Evolutionary conservation across 345 rosid genomes (phyloP).

Genomic region (Combretum micranthum): DNA sequence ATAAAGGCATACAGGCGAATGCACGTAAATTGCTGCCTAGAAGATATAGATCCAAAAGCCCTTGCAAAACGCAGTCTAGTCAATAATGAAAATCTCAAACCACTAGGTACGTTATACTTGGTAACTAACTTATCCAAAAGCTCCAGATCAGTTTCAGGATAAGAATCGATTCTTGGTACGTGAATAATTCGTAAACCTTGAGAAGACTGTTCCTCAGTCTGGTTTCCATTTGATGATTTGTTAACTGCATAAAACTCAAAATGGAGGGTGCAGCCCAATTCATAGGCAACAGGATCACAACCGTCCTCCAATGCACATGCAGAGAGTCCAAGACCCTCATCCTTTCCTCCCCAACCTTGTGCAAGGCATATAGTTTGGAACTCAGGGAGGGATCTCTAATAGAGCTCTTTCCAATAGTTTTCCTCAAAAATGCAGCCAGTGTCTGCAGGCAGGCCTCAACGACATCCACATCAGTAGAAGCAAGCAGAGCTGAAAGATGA

Average conservation of each 20-base stretch:
- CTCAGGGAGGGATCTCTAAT: conserved; percentile 71
- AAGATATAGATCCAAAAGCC: conserved; percentile 69
- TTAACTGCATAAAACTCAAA: conserved; percentile 79
- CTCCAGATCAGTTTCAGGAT: conserved; percentile 67
- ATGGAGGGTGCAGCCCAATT: conserved; percentile 87
- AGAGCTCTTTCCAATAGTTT: conserved; percentile 71
- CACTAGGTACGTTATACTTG: conserved; percentile 67
- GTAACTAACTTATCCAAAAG: conserved; percentile 63
- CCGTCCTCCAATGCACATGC: conserved; percentile 58
- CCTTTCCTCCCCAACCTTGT: conserved; percentile 99
- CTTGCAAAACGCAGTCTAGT: conserved; percentile 86
- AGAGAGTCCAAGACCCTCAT: conserved; percentile 91
- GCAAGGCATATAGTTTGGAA: conserved; percentile 86
- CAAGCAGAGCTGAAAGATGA: conserved; percentile 88
- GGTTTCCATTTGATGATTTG: conserved; percentile 26
- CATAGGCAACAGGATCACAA: conserved; percentile 63
- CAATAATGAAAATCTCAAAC: conserved; percentile 74
- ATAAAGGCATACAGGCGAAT: conserved; percentile 90
- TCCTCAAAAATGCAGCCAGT: conserved; percentile 79
- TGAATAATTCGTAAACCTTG: conserved; percentile 76
- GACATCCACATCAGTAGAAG: conserved; percentile 93
- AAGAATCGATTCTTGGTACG: conserved; percentile 39
- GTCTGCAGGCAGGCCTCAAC: conserved; percentile 89
- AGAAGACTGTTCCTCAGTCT: conserved; percentile 31
- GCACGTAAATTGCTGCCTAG: conserved; percentile 84